Evolutionary conservation across 2,329 filamentous ascomycete species (phyloP), one percentile per base, ranked within the genome.

Genomic region (Alternaria brassicae): DNA sequence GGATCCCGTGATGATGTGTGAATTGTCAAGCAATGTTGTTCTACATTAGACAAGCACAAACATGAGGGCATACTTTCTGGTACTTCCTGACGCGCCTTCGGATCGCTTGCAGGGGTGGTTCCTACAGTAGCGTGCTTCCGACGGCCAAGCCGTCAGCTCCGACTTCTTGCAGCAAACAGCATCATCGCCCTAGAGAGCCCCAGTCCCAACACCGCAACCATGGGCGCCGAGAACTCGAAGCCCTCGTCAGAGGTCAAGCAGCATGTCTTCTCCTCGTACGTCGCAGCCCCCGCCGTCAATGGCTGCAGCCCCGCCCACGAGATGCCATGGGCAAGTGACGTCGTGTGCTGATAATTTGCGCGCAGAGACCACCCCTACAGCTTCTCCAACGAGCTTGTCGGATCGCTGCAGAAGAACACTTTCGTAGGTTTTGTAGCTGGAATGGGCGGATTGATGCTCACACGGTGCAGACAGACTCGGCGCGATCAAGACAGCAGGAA

Each of bases 301-400:
- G 71, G 70, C 64, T 52, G 19, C 21, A 15, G 21, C 40, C 56
- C 45, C 47, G 56, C 39, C 32, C 4, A 12, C 13, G 19, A 52
- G 50, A 44, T 19, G 5, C 45, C 17, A 13, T 27, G 13, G 45
- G 40, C 67, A 25, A 55, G 41, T 60, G 40, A 49, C 44, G 45
- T 54, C 39, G 42, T 36, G 49, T 59, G 62, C 71, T 70, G 58
- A 75, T 67, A 67, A 79, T 74, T 73, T 78, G 67, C 66, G 64
- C 62, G 64, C 72, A 88, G 85, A 72, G 82, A 87, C 68, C 83
- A 86, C 40, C 87, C 88, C 61, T 84, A 90, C 63, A 83, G 85
- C 68, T 89, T 96, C 79, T 96, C 93, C 67, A 88, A 91, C 74
- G 89, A 91, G 75, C 84, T 97, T 73, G 85, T 96, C 72, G 89